A percentile compares a stretch with the other conserved stretches of the same genome.
phyloP scores from a whole-genome alignment of 495 filamentous ascomycete species.

The Aspergillus ostianus region DNA sequence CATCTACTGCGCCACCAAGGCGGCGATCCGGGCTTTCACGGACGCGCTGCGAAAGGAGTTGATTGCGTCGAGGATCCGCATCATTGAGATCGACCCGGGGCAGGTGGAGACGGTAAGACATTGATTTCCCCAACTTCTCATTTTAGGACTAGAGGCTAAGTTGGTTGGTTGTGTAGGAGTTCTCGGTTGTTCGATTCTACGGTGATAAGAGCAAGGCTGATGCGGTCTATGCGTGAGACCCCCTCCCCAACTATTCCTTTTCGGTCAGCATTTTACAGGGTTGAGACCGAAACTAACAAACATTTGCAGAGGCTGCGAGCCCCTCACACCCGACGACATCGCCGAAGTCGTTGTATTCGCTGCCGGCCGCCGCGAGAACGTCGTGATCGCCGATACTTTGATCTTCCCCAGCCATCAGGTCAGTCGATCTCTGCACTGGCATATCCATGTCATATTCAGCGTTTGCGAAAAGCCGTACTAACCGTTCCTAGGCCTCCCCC shows the following conservation, averaged over 20 bases:
- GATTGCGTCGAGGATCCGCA: slow-evolving; percentile 77
- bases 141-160: slow-evolving; percentile 4
- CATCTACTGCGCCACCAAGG: slow-evolving; percentile 97
- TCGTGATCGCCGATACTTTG: slow-evolving; percentile 89
- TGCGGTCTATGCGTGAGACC: slow-evolving; percentile 83
- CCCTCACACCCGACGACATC: slow-evolving; percentile 93
- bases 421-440: slow-evolving; percentile 20
- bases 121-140: slow-evolving; percentile 8
- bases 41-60: slow-evolving; percentile 87
- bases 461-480: not conserved
- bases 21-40: slow-evolving; percentile 86
- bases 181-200: slow-evolving; percentile 88
- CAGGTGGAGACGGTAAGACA: slow-evolving; percentile 85
- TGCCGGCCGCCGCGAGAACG: slow-evolving; percentile 86
- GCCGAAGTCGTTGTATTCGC: slow-evolving; percentile 93
- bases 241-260: not conserved
- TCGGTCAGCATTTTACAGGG: not conserved
- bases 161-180: slow-evolving; percentile 57
- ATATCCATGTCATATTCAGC: not conserved
- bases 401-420: slow-evolving; percentile 93
- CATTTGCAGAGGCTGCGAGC: slow-evolving; percentile 67
- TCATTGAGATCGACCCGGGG: slow-evolving; percentile 93
- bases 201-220: slow-evolving; percentile 95
- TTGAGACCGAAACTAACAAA: slow-evolving; percentile 11
- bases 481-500: slow-evolving; percentile 13